Base-by-base conservation (phyloP, 257 asterid species). In the Cinchona pubescens region DNA sequence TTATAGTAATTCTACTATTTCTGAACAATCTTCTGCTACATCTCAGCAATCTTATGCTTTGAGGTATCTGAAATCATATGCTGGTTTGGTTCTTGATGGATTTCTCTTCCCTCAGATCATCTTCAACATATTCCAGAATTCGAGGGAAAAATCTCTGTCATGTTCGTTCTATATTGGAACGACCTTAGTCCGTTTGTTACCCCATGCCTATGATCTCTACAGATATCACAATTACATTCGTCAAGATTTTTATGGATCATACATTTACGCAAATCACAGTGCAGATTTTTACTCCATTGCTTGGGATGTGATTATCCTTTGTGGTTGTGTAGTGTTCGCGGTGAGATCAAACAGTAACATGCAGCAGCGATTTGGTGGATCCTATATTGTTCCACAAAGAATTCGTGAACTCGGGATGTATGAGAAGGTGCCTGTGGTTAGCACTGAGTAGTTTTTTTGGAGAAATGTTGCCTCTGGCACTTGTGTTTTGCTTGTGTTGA, bases 121-220 rank as follows among this genome's bases (percentile, higher is more conserved):
- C 7, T 79, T 87, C 79, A 90, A 87, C 76, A 35, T 81, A 5
- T 79, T 88, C 53, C 72, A 62, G 9, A 85, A 80, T 3, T 88
- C 88, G 1, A 62, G 60, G 1, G 84, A 80, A 69, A 87, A 73
- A 43, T 80, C 87, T 1, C 76, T 90, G 73, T 81, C 83, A 18
- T 60, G 7, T 21, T 30, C 79, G 2, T 92, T 88, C 76, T 92
- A 92, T 55, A 34, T 85, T 0, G 97, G 97, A 66, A 85, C 85
- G 0, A 92, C 93, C 15, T 76, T 77, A 0, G 75, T 86, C 32
- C 85, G 93, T 2, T 23, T 86, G 78, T 83, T 83, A 48, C 96
- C 97, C 0, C 97, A 92, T 63, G 93, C 85, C 6, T 90, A 92
- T 64, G 85, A 92, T 85, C 89, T 86, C 78, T 90, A 88, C 53